phyloP scores from a whole-genome alignment of 2,329 filamentous ascomycete species.

The Monilinia vaccinii-corymbosi region DNA sequence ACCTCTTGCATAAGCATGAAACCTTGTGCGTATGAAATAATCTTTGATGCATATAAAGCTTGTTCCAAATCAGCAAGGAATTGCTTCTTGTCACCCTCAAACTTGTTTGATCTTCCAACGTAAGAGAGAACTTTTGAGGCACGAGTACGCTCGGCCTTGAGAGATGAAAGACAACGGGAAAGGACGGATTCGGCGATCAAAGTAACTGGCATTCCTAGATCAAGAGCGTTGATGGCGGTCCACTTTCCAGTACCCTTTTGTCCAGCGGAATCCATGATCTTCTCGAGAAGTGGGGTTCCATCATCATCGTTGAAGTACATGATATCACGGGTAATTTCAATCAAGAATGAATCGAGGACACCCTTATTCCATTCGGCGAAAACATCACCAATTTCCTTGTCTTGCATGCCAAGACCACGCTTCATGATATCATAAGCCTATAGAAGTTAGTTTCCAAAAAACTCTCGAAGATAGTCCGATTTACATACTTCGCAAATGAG shows the following conservation, averaged over 20 bases:
- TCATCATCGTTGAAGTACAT: slow-evolving; percentile 98
- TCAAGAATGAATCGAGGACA: slow-evolving; percentile 96
- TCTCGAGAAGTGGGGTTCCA: slow-evolving; percentile 84
- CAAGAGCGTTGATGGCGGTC: slow-evolving; percentile 98
- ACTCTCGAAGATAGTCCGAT: not conserved
- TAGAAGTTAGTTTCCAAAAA: slow-evolving; percentile 12
- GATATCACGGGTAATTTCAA: slow-evolving; percentile 98
- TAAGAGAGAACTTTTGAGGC: slow-evolving; percentile 70
- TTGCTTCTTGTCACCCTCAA: slow-evolving; percentile 82
- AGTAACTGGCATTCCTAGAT: slow-evolving; percentile 97
- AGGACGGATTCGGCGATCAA: slow-evolving; percentile 97
- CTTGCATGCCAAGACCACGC: slow-evolving; percentile 79
- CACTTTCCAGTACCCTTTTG: slow-evolving; percentile 99
- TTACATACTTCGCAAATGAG: slow-evolving; percentile 86
- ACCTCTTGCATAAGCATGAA: slow-evolving; percentile 99
- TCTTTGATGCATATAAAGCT: slow-evolving; percentile 98
- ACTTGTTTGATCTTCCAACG: slow-evolving; percentile 65
- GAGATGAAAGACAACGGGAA: slow-evolving; percentile 81
- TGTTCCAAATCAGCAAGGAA: slow-evolving; percentile 98
- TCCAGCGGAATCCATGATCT: slow-evolving; percentile 96
- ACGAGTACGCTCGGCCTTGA: slow-evolving; percentile 86
- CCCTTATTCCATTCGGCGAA: slow-evolving; percentile 97
- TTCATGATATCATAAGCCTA: slow-evolving; percentile 99
- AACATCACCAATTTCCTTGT: slow-evolving; percentile 94
- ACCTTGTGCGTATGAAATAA: slow-evolving; percentile 98